Conservation (phyloP, 169 alveolate genomes). For the Toxoplasma gondii region DNA sequence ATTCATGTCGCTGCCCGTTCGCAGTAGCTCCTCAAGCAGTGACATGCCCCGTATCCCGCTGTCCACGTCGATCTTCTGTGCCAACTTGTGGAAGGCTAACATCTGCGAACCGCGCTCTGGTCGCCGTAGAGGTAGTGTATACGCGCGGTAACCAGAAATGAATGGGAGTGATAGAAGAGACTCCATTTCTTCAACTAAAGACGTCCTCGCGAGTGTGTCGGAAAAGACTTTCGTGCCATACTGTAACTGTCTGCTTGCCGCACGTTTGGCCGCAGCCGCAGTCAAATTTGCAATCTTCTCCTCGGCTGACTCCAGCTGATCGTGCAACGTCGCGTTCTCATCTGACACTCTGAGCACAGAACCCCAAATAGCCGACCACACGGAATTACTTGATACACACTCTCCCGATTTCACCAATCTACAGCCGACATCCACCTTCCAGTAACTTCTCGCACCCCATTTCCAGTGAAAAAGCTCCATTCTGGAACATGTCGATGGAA, state of each 20-base stretch:
- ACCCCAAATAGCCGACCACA: not conserved
- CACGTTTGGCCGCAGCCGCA: slow-evolving; percentile 18
- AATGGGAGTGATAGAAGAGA: not conserved
- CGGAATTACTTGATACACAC: too few species aligned
- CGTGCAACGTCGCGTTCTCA: not conserved
- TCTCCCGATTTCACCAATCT: too few species aligned
- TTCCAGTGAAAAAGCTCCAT: too few species aligned
- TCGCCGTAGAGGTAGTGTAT: not conserved
- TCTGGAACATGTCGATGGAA: too few species aligned
- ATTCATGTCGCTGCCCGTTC: not conserved
- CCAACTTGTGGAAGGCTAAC: not conserved
- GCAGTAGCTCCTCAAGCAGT: not conserved
- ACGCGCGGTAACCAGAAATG: not conserved
- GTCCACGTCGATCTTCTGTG: not conserved
- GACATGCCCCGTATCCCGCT: not conserved
- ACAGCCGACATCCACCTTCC: too few species aligned
- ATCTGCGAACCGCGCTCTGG: not conserved
- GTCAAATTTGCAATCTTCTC: not conserved
- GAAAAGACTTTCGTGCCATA: not conserved
- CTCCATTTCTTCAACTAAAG: not conserved
- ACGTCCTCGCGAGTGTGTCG: not conserved
- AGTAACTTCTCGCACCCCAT: too few species aligned
- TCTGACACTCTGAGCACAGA: not conserved
- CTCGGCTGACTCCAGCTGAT: not conserved
- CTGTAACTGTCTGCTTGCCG: not conserved